Conservation (phyloP, 495 filamentous ascomycete species). For the Cercophora newfieldiana region DNA sequence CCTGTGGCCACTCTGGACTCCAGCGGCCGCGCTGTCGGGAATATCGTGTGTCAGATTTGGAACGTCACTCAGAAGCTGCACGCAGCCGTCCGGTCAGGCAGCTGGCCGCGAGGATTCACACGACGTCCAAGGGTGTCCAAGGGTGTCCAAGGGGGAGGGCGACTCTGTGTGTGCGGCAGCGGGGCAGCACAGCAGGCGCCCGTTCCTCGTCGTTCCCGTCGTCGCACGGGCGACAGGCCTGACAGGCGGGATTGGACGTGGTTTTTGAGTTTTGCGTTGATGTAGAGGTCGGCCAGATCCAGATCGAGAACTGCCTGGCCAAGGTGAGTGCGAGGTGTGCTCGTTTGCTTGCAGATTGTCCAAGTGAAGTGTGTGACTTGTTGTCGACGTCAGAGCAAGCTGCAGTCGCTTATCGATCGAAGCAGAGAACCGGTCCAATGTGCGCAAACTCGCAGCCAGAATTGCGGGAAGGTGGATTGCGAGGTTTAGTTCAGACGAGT, state of each 20-base stretch:
- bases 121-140: conserved; percentile 12
- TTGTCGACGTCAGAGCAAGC: background rate
- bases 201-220: background rate
- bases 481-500: background rate
- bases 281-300: background rate
- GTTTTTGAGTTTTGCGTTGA: background rate
- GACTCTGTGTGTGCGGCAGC: background rate
- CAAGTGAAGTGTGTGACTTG: background rate
- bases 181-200: conserved; percentile 9
- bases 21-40: conserved; percentile 34
- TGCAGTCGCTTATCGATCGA: background rate
- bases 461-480: background rate
- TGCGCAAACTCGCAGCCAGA: no score
- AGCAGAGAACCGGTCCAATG: background rate
- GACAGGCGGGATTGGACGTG: no score
- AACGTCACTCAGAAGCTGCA: conserved; percentile 28
- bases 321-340: background rate
- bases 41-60: conserved; percentile 30
- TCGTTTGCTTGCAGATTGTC: no score
- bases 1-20: conserved; percentile 17
- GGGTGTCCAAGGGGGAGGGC: background rate
- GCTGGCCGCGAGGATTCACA: conserved; percentile 17
- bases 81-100: conserved; percentile 26
- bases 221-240: background rate
- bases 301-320: background rate